phyloP scores from a whole-genome alignment of 148 eudicot genomes.

The Spergularia bocconei region DNA sequence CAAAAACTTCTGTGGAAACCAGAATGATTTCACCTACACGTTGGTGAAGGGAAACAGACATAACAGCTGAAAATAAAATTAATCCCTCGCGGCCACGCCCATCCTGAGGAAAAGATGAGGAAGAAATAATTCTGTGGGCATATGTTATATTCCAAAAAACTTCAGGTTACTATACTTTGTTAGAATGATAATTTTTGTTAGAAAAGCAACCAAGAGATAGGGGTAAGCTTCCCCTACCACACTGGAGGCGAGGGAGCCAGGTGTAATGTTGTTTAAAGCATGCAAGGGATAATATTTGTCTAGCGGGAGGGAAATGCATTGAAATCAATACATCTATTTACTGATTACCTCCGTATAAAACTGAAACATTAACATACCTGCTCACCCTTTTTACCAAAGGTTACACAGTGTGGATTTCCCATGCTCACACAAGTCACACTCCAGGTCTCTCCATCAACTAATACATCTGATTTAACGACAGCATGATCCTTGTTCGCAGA shows the following conservation, averaged over 20 bases:
- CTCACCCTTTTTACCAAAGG: conserved; percentile 63
- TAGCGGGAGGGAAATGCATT: background rate
- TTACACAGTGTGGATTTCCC: conserved; percentile 99
- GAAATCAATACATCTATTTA: background rate
- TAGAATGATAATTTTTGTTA: background rate
- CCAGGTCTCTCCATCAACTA: conserved; percentile 81
- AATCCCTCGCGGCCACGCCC: background rate
- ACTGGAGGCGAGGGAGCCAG: too few relatives aligned
- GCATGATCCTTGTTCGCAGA: conserved; percentile 63
- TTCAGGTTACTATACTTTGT: background rate
- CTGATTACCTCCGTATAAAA: background rate
- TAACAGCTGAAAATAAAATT: background rate
- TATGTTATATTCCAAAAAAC: background rate
- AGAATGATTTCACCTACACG: background rate
- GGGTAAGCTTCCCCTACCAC: too few relatives aligned
- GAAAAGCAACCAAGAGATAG: background rate
- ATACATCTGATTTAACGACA: conserved; percentile 66
- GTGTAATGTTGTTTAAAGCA: background rate
- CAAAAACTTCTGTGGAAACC: background rate
- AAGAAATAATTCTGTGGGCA: background rate
- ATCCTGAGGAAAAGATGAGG: background rate
- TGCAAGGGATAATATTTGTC: conserved; percentile 3
- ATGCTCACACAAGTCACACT: conserved; percentile 95
- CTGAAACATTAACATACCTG: conserved; percentile 43
- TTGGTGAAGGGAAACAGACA: background rate